A percentile compares a stretch with the other conserved stretches of the same genome.
Conservation (phyloP, 331 rosid genomes). For the Malus hybrid region DNA sequence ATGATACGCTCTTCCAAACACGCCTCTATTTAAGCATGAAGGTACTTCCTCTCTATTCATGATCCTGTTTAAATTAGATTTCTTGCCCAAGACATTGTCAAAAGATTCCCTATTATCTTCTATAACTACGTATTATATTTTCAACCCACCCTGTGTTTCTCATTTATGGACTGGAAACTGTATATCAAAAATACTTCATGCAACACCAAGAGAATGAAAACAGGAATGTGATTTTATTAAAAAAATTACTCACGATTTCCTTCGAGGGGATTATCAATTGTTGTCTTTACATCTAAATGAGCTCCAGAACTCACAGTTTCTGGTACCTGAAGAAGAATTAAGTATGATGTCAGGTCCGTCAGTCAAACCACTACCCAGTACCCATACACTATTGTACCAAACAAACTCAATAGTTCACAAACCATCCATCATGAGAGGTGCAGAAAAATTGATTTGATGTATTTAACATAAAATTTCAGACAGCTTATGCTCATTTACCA, state of each 20-base stretch:
- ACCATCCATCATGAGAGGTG: slow-evolving; percentile 1
- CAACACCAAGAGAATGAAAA: background rate
- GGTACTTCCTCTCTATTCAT: background rate
- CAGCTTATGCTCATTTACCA: slow-evolving; percentile 38
- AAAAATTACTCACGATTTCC: slow-evolving; percentile 57
- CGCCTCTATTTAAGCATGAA: background rate
- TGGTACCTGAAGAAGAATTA: slow-evolving; percentile 42
- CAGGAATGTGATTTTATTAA: background rate
- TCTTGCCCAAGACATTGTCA: background rate
- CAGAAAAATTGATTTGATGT: background rate
- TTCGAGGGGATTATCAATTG: slow-evolving; percentile 36
- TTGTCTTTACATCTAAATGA: slow-evolving; percentile 39
- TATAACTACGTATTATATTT: background rate
- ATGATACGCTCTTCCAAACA: background rate
- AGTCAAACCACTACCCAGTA: background rate
- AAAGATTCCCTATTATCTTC: background rate
- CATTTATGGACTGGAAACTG: background rate
- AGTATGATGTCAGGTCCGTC: background rate
- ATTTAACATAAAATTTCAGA: background rate
- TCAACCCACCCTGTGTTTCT: background rate
- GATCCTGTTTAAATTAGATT: background rate
- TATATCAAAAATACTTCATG: background rate
- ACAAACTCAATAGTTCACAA: background rate
- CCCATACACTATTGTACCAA: background rate
- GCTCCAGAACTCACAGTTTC: slow-evolving; percentile 36